Percentiles rank a stretch among this genome's conserved stretches.
Evolutionary conservation across 225 moss, liverwort and hornwort genomes (phyloP).

Genomic region (Straminergon stramineum): DNA sequence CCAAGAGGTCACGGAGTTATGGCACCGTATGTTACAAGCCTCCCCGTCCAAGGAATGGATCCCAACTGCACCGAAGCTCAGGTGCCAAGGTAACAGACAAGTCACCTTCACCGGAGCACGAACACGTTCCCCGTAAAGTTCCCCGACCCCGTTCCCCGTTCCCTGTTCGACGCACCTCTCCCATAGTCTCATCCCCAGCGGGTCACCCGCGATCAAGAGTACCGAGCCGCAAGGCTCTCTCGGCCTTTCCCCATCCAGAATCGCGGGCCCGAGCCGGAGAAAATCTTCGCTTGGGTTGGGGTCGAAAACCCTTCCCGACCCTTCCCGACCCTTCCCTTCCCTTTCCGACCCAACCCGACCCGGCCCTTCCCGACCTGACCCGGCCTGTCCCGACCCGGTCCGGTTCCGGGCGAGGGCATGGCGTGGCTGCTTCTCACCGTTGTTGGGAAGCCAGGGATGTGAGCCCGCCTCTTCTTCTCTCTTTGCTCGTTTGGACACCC

Average conservation of each 20-base stretch:
- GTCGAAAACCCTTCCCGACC: background rate
- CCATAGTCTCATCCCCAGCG: background rate
- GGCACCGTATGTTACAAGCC: background rate
- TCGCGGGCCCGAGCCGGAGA: background rate
- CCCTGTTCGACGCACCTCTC: background rate
- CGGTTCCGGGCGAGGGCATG: slow-evolving; percentile 4
- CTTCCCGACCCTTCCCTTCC: background rate
- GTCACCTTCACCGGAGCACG: background rate
- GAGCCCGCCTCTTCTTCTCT: slow-evolving; percentile 17
- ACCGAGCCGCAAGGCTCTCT: background rate
- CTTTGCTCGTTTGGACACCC: background rate
- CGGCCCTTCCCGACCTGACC: background rate
- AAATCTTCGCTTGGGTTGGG: background rate
- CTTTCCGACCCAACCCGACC: background rate
- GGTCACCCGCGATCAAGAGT: background rate
- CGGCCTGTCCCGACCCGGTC: background rate
- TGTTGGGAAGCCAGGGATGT: slow-evolving; percentile 3
- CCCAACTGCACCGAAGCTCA: slow-evolving; percentile 12
- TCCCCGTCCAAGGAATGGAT: background rate
- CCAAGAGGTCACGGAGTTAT: background rate
- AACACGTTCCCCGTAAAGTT: background rate
- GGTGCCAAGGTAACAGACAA: slow-evolving; percentile 5
- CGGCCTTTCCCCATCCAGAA: background rate
- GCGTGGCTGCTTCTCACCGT: slow-evolving; percentile 42
- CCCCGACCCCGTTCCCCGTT: background rate